Percentiles rank a stretch among this genome's conserved stretches.
Conservation (phyloP, 495 filamentous ascomycete genomes). For the Penicillium paxilli region DNA sequence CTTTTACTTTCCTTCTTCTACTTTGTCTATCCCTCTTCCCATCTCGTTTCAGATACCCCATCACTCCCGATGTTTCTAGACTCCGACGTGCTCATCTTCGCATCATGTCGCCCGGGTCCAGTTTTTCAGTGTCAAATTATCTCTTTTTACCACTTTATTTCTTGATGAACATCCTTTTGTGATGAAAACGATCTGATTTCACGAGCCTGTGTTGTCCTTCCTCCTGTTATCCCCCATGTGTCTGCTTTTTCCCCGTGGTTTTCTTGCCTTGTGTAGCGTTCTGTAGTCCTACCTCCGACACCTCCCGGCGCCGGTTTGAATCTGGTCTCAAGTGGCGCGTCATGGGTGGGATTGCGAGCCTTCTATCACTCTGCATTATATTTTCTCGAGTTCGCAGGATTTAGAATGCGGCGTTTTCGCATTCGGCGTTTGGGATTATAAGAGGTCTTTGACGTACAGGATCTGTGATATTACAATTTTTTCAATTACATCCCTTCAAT, state of each 20-base stretch:
- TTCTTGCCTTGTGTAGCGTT: constrained; percentile 8
- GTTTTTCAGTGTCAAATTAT: constrained; percentile 19
- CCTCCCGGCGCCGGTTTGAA: constrained; percentile 3
- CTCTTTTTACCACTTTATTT: constrained; percentile 14
- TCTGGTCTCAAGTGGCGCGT: constrained; percentile 9
- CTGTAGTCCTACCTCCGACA: constrained; percentile 7
- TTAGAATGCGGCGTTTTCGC: constrained; percentile 7
- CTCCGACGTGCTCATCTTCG: constrained; percentile 26
- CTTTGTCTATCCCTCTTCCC: constrained; percentile 30
- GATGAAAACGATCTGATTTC: constrained; percentile 25
- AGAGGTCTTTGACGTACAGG: neutral
- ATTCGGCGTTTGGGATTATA: constrained; percentile 9
- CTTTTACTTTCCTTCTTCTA: constrained; percentile 3
- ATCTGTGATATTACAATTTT: constrained; percentile 7
- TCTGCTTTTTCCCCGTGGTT: neutral
- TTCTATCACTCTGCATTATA: constrained; percentile 3
- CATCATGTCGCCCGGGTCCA: constrained; percentile 17
- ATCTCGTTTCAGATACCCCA: constrained; percentile 46
- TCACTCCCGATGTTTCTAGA: constrained; percentile 37
- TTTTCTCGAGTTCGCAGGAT: constrained; percentile 1
- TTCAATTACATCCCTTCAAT: neutral
- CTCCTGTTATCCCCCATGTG: constrained; percentile 1
- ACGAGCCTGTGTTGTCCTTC: constrained; percentile 8
- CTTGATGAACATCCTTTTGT: constrained; percentile 19
- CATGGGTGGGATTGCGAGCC: constrained; percentile 4